Conservation (phyloP, 139 green algal species). For the Chlorella vulgaris region DNA sequence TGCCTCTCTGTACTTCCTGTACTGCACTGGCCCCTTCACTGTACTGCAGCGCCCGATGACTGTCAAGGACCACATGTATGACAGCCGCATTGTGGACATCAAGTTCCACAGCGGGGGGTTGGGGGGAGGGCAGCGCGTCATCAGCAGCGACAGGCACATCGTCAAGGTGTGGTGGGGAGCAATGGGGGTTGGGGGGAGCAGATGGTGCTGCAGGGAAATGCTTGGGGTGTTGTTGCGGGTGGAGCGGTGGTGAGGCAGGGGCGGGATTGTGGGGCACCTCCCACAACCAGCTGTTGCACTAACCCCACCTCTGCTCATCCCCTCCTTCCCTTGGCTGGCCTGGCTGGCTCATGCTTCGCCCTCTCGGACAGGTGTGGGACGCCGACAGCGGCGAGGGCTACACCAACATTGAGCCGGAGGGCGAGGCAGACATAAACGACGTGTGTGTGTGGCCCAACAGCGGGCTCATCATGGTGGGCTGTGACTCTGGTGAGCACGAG, state of each 20-base stretch:
- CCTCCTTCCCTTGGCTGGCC: too few species aligned
- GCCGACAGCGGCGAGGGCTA: constrained; percentile 60
- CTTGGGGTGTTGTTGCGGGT: too few species aligned
- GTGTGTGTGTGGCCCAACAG: constrained; percentile 75
- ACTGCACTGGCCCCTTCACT: too few species aligned
- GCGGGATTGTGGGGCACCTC: background rate
- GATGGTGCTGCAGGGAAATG: background rate
- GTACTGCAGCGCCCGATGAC: constrained; percentile 64
- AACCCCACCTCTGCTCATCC: background rate
- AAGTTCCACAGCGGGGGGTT: constrained; percentile 79
- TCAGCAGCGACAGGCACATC: constrained; percentile 88
- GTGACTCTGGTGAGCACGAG: constrained; percentile 51
- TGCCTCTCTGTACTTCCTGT: too few species aligned
- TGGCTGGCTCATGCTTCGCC: too few species aligned
- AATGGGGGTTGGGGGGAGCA: background rate
- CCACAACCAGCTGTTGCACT: background rate
- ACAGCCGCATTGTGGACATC: constrained; percentile 88
- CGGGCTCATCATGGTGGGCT: constrained; percentile 71
- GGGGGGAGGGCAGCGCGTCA: constrained; percentile 55
- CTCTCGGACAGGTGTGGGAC: constrained; percentile 80
- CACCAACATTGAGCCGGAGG: constrained; percentile 85
- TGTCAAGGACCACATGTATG: constrained; percentile 98
- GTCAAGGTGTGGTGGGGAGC: constrained; percentile 72
- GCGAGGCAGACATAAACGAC: constrained; percentile 88
- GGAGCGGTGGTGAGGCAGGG: too few species aligned